Base-by-base conservation (phyloP, 495 filamentous ascomycete species). In the Choiromyces venosus region DNA sequence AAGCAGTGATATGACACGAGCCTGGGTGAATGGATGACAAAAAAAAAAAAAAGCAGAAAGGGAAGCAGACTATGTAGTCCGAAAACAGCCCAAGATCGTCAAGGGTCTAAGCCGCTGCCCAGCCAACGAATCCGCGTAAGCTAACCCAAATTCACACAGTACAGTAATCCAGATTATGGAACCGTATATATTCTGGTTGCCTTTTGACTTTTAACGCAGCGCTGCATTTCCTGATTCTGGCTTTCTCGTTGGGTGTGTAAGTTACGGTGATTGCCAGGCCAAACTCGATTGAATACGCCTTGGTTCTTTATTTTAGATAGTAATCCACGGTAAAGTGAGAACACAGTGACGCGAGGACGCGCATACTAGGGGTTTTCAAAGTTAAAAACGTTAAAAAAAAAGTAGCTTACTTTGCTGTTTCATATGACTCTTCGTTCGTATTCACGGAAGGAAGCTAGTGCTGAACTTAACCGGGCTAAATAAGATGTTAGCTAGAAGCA, bases 1-100 rank as follows among this genome's bases (percentile, higher is more conserved):
- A 77, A 77, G 74, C 74, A 72, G 68, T 69, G 42, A 72, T 37
- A 66, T 69, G 42, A 72, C 36, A 66, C 68, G 37, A 70, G 33
- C 40, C 42, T 67, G 52, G n/a, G n/a, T n/a, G n/a, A 19, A 46
- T 46, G 42, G 52, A 61, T 16, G 10, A 61, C 52, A 29, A 3
- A 29, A 29, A 56, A 14, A 56, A 14, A 29, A 12, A 21, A n/a
- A 10, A 33, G 18, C 12, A 40, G 18, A 40, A 52, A 56, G 10
- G 46, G 46, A 56, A 61, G 52, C 10, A 61, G 12, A 61, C 1
- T 33, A 61, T 8, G 12, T 25, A 61, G 25, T n/a, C 25, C 25
- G 52, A 61, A 14, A 18, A 7, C 52, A 61, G 52, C n/a, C 52
- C 25, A 61, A 61, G 52, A 61, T 29, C 52, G 14, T 29, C 52